Evolutionary conservation across 345 rosid species (phyloP).

Genomic region (Draba incana): DNA sequence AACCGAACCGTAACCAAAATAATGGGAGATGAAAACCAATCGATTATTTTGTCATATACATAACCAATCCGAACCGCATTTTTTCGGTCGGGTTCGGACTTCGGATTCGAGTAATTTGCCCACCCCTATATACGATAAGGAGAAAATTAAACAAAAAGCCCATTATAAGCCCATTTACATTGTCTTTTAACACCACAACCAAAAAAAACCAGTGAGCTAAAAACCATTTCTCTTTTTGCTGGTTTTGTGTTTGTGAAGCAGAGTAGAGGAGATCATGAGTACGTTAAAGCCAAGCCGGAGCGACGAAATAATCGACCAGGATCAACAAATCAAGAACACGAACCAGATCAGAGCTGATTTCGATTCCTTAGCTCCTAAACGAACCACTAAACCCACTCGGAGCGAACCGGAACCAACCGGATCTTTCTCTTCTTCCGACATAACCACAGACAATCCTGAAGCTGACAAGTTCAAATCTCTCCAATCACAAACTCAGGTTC

Average conservation of each 20-base stretch:
- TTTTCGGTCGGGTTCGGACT: too few relatives aligned
- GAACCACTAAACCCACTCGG: constrained; percentile 71
- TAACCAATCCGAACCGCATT: too few relatives aligned
- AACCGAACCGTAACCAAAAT: too few relatives aligned
- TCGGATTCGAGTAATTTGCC: too few relatives aligned
- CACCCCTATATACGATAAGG: too few relatives aligned
- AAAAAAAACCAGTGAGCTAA: not conserved
- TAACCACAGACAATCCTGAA: constrained; percentile 50
- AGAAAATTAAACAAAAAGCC: constrained; percentile 16
- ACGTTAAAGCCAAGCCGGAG: constrained; percentile 76
- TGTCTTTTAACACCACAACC: constrained; percentile 9
- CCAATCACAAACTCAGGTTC: constrained; percentile 53
- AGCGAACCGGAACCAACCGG: constrained; percentile 57
- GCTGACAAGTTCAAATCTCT: constrained; percentile 62
- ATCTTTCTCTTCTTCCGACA: constrained; percentile 29
- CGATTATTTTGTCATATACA: too few relatives aligned
- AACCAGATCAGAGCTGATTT: constrained; percentile 62
- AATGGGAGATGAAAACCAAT: too few relatives aligned
- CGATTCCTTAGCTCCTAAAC: constrained; percentile 64
- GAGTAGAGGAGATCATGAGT: constrained; percentile 32
- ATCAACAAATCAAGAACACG: constrained; percentile 53
- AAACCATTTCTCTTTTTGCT: not conserved
- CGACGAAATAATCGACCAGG: constrained; percentile 64
- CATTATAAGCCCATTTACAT: constrained; percentile 10
- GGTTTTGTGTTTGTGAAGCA: not conserved